phyloP scores from a whole-genome alignment of 2,329 filamentous ascomycete species.

The Chaetomiaceae sp. region DNA sequence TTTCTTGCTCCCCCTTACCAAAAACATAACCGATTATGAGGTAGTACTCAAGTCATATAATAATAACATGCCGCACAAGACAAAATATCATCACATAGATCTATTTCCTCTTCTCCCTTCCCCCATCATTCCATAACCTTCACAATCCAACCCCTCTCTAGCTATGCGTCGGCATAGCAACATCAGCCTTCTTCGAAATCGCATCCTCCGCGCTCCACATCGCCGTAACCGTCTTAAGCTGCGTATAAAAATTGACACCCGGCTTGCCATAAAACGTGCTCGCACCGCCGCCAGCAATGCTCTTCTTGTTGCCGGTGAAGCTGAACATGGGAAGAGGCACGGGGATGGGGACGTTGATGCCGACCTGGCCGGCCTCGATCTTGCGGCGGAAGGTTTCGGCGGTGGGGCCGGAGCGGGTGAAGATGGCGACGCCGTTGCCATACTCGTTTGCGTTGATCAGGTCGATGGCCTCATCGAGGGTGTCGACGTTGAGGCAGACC shows the following conservation, averaged over 20 bases:
- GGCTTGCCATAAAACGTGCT: constrained; percentile 95
- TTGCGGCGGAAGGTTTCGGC: constrained; percentile 73
- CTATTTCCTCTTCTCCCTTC: too few relatives aligned
- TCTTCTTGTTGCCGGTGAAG: constrained; percentile 80
- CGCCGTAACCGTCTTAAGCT: constrained; percentile 94
- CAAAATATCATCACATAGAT: too few relatives aligned
- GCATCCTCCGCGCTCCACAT: constrained; percentile 86
- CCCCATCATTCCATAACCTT: too few relatives aligned
- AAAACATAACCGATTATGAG: too few relatives aligned
- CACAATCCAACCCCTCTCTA: constrained; percentile 19
- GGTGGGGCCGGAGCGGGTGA: constrained; percentile 72
- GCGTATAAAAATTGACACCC: constrained; percentile 91
- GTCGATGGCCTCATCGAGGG: constrained; percentile 73
- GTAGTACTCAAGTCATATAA: too few relatives aligned
- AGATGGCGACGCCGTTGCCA: constrained; percentile 81
- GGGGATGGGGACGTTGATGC: constrained; percentile 78
- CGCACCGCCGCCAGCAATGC: constrained; percentile 82
- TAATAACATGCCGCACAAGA: too few relatives aligned
- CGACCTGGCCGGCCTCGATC: constrained; percentile 81
- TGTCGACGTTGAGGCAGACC: constrained; percentile 73
- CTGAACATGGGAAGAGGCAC: constrained; percentile 68
- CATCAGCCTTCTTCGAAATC: constrained; percentile 75
- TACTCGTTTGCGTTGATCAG: constrained; percentile 84
- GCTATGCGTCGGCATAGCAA: constrained; percentile 70
- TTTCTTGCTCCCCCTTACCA: too few relatives aligned